These are phyloP conservation scores for Fusarium subglutinans DNA, from an alignment of 2,329 filamentous ascomycete genomes.

Conservation along the genomic window DNA sequence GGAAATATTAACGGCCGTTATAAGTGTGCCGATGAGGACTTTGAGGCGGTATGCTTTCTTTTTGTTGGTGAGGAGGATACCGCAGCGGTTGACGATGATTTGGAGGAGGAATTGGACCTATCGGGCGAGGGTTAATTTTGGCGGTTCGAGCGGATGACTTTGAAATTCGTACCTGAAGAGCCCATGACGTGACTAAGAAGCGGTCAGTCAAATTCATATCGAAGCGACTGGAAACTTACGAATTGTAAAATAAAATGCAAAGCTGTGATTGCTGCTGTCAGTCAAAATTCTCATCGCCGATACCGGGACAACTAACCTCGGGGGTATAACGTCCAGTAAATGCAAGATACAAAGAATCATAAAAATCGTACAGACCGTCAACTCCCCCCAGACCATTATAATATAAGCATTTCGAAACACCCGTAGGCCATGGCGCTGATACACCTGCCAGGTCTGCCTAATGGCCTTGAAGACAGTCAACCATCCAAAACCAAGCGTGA, in stretches of 20 bases:
- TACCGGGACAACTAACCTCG: constrained; percentile 28
- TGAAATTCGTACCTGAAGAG: constrained; percentile 34
- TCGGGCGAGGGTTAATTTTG: not conserved
- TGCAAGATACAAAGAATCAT: constrained; percentile 48
- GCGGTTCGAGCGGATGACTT: not conserved
- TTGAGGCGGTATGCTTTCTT: constrained; percentile 32
- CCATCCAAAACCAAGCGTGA: constrained; percentile 54
- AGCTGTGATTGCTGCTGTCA: constrained; percentile 29
- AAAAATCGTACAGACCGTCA: constrained; percentile 54
- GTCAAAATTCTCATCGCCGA: not conserved
- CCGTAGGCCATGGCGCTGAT: constrained; percentile 44
- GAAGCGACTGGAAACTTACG: constrained; percentile 9
- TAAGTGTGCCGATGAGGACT: constrained; percentile 28
- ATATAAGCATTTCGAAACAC: constrained; percentile 53
- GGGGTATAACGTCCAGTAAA: constrained; percentile 36
- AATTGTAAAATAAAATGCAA: constrained; percentile 43
- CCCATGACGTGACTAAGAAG: constrained; percentile 39
- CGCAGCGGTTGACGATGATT: constrained; percentile 42
- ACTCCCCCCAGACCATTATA: constrained; percentile 59
- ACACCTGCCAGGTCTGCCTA: constrained; percentile 49
- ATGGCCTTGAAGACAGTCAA: constrained; percentile 50
- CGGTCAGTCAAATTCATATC: not conserved
- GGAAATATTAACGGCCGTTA: constrained; percentile 41
- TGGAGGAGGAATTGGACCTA: constrained; percentile 40
- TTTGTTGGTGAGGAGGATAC: constrained; percentile 36